A percentile compares a stretch with the other conserved stretches of the same genome.
Conservation (phyloP, 2,329 filamentous ascomycete species). For the Hymenoscyphus fraxineus region DNA sequence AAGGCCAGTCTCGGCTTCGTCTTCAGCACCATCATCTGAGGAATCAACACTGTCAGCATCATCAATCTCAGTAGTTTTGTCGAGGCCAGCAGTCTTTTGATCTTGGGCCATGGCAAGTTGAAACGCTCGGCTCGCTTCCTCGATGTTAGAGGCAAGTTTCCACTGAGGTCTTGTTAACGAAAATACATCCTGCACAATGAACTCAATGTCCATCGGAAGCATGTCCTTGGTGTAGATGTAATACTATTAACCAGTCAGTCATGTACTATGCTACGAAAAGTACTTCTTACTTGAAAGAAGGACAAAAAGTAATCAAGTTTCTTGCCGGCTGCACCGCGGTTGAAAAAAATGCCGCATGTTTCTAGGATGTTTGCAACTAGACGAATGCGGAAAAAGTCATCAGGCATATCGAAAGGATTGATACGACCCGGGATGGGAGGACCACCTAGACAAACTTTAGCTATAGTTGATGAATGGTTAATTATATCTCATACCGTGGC, state of each 20-base stretch:
- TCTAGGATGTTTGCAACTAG: conserved; percentile 86
- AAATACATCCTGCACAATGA: conserved; percentile 90
- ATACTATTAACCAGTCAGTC: conserved; percentile 54
- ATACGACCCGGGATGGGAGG: conserved; percentile 74
- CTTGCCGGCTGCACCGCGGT: conserved; percentile 88
- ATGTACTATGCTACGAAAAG: conserved; percentile 9
- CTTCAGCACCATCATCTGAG: conserved; percentile 72
- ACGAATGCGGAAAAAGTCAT: conserved; percentile 95
- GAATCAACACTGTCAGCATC: conserved; percentile 66
- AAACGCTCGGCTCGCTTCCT: conserved; percentile 81
- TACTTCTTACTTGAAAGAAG: conserved; percentile 69
- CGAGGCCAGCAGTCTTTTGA: conserved; percentile 73
- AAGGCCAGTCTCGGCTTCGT: conserved; percentile 40
- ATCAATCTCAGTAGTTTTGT: conserved; percentile 66
- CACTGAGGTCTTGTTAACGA: conserved; percentile 82
- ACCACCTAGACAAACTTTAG: conserved; percentile 51
- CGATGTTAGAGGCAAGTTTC: conserved; percentile 76
- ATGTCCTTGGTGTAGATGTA: conserved; percentile 89
- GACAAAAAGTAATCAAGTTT: conserved; percentile 97
- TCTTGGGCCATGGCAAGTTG: conserved; percentile 86
- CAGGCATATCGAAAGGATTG: conserved; percentile 78
- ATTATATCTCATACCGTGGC: conserved; percentile 51
- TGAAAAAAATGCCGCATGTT: conserved; percentile 94
- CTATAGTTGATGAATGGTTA: not conserved
- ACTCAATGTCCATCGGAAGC: conserved; percentile 95